phyloP scores from a whole-genome alignment of 306 rosid species.

The Inga leiocalycina region DNA sequence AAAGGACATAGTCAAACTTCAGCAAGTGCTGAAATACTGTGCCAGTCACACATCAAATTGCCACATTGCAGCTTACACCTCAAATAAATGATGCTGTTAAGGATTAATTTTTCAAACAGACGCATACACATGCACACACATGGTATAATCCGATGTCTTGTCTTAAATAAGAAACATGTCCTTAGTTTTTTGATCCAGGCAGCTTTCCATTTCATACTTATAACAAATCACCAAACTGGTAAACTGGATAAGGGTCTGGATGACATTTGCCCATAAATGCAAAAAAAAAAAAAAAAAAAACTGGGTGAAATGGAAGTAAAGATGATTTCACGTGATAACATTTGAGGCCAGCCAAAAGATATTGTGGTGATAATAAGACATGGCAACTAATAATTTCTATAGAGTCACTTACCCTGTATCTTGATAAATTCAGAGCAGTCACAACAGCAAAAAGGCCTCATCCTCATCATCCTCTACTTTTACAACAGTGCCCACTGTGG shows the following conservation, averaged over 20 bases:
- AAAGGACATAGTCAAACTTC: slow-evolving; percentile 27
- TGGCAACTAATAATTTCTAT: background rate
- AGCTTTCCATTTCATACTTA: background rate
- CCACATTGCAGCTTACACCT: background rate
- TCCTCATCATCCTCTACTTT: slow-evolving; percentile 86
- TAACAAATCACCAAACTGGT: background rate
- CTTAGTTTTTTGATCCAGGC: background rate
- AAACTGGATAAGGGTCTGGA: background rate
- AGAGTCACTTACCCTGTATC: slow-evolving; percentile 62
- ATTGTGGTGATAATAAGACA: background rate
- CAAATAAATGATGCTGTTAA: background rate
- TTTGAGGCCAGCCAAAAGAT: background rate
- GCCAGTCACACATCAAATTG: slow-evolving; percentile 17
- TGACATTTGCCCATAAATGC: background rate
- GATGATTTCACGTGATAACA: background rate
- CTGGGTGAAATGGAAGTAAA: background rate
- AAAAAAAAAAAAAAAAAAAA: background rate
- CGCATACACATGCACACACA: background rate
- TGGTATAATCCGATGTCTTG: background rate
- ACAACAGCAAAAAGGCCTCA: slow-evolving; percentile 68
- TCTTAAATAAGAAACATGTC: background rate
- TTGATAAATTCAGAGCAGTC: slow-evolving; percentile 68
- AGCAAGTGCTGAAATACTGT: slow-evolving; percentile 16
- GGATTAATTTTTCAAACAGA: background rate
- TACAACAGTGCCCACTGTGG: slow-evolving; percentile 74